A percentile compares a stretch with the other conserved stretches of the same genome.
Conservation (phyloP, 2,329 filamentous ascomycete genomes). For the Ophiocordyceps robertsii region DNA sequence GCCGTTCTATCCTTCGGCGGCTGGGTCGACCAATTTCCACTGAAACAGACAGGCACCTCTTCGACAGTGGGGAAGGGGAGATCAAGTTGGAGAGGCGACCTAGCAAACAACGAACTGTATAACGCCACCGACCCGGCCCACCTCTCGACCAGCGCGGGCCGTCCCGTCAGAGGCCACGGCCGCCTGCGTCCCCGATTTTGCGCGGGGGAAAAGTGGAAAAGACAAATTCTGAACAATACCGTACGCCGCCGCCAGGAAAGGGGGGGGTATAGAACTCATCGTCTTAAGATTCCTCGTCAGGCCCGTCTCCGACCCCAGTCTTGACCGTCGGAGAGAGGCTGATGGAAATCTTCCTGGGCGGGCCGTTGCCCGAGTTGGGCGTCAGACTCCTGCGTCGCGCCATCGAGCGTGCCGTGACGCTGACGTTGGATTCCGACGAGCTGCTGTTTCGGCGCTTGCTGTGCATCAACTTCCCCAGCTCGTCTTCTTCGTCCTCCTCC, state of each 20-base stretch:
- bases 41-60: too few relatives aligned
- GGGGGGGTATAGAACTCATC: background rate
- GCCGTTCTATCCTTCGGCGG: too few relatives aligned
- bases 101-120: too few relatives aligned
- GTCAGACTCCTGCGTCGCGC: conserved; percentile 27
- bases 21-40: too few relatives aligned
- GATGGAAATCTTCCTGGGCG: conserved; percentile 43
- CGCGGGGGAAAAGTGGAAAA: too few relatives aligned
- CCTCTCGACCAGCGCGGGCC: too few relatives aligned
- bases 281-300: conserved; percentile 24
- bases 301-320: conserved; percentile 22
- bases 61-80: too few relatives aligned
- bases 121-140: too few relatives aligned
- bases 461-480: conserved; percentile 68
- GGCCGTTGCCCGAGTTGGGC: conserved; percentile 23
- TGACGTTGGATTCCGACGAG: conserved; percentile 29
- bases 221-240: background rate
- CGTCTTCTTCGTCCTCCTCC: conserved; percentile 83
- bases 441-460: conserved; percentile 48
- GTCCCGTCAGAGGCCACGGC: too few relatives aligned
- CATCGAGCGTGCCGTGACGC: conserved; percentile 17
- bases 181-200: too few relatives aligned
- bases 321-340: conserved; percentile 36
- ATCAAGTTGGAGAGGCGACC: too few relatives aligned
- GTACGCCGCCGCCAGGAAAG: conserved; percentile 7